Evolutionary conservation across 495 filamentous ascomycete genomes (phyloP).

Genomic region (Aspergillus panamensis): DNA sequence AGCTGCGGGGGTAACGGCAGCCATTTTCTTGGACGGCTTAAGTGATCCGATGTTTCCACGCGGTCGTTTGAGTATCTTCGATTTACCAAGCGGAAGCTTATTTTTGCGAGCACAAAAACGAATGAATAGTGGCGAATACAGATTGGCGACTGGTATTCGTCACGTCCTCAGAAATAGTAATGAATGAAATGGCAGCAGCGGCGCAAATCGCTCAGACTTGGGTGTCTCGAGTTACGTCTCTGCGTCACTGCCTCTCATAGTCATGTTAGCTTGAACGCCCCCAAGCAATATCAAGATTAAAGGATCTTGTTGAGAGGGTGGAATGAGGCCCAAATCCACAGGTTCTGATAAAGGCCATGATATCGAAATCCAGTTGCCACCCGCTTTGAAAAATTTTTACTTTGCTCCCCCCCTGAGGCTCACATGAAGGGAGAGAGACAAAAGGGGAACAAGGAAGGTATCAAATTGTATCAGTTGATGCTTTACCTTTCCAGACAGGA

Average conservation of each 20-base stretch:
- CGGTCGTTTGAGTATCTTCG: slow-evolving; percentile 39
- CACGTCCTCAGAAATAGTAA: slow-evolving; percentile 13
- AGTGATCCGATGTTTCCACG: slow-evolving; percentile 22
- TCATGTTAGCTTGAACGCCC: slow-evolving; percentile 33
- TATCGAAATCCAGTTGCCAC: slow-evolving; percentile 15
- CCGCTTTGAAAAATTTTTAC: neutral
- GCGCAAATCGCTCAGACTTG: slow-evolving; percentile 24
- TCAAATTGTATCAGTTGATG: slow-evolving; percentile 19
- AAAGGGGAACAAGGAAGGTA: slow-evolving; percentile 5
- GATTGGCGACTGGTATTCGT: slow-evolving; percentile 47
- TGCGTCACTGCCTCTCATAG: slow-evolving; percentile 28
- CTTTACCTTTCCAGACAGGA: slow-evolving; percentile 39
- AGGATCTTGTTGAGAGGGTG: slow-evolving; percentile 15
- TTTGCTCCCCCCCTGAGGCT: neutral
- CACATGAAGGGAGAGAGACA: slow-evolving; percentile 1
- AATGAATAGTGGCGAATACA: slow-evolving; percentile 64
- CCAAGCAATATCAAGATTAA: slow-evolving; percentile 22
- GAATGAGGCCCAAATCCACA: slow-evolving; percentile 11
- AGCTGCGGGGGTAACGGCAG: slow-evolving; percentile 25
- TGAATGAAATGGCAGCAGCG: slow-evolving; percentile 21
- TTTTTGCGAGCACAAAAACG: slow-evolving; percentile 47
- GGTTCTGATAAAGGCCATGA: slow-evolving; percentile 12
- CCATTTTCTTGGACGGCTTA: slow-evolving; percentile 38
- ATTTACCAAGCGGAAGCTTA: slow-evolving; percentile 41
- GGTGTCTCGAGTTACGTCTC: slow-evolving; percentile 24